phyloP scores from a whole-genome alignment of 2,329 filamentous ascomycete genomes.

The Hansfordia pulvinata region DNA sequence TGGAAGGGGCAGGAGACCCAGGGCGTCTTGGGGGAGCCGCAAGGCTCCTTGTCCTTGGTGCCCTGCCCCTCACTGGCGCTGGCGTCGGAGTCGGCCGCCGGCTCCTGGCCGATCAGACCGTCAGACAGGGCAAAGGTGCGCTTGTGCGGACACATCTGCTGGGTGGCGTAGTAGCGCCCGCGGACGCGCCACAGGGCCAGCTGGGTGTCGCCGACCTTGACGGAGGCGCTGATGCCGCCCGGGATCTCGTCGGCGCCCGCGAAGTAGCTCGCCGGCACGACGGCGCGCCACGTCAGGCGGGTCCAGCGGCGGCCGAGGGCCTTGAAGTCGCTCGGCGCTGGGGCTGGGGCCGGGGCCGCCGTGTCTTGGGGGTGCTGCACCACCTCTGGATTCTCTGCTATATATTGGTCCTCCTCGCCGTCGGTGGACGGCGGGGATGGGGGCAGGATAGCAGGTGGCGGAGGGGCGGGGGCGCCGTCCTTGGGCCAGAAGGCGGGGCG shows the following conservation, averaged over 20 bases:
- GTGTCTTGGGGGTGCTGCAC: too few relatives aligned
- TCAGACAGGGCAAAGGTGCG: conserved; percentile 82
- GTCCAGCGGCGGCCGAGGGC: conserved; percentile 49
- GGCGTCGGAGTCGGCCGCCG: conserved; percentile 16
- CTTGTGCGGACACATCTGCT: conserved; percentile 94
- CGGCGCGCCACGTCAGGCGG: conserved; percentile 61
- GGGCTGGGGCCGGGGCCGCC: too few relatives aligned
- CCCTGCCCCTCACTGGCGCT: conserved; percentile 20
- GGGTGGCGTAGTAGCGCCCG: conserved; percentile 70
- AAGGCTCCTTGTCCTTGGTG: conserved; percentile 4
- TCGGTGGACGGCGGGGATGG: too few relatives aligned
- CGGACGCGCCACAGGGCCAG: conserved; percentile 75
- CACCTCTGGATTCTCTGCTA: too few relatives aligned
- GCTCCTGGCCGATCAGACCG: conserved; percentile 62
- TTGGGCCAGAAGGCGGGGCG: conserved; percentile 69
- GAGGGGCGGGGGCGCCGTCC: conserved; percentile 30
- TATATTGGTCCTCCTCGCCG: too few relatives aligned
- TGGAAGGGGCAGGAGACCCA: conserved; percentile 82
- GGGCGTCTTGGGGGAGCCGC: conserved; percentile 24
- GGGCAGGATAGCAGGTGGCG: too few relatives aligned
- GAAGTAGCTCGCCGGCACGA: conserved; percentile 61
- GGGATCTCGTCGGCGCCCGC: conserved; percentile 45
- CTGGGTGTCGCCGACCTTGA: conserved; percentile 83
- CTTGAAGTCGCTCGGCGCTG: conserved; percentile 70
- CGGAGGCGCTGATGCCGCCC: conserved; percentile 59